Evolutionary conservation across 1,284 basidiomycete species (phyloP).

Genomic region (Marasmius tenuissimus): DNA sequence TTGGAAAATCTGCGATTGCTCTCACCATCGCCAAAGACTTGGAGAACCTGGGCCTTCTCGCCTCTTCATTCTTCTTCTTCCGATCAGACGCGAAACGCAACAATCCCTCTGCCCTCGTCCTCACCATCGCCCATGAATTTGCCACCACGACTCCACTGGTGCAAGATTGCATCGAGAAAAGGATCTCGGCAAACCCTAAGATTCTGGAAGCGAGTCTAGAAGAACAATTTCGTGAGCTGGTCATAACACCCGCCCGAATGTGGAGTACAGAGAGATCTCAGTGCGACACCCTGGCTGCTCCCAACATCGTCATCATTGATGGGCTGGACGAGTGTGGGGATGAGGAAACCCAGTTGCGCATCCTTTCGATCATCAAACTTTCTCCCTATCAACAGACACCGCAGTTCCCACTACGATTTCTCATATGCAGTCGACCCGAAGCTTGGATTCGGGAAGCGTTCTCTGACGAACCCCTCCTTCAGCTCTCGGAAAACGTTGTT

Average conservation of each 20-base stretch:
- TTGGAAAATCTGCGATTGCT: slow-evolving; percentile 19
- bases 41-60: slow-evolving; percentile 3
- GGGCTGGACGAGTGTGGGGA: slow-evolving; percentile 4
- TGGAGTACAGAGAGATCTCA: neutral
- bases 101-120: neutral
- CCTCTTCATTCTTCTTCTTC: slow-evolving; percentile 19
- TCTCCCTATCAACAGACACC: neutral
- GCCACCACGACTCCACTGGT: neutral
- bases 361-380: neutral
- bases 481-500: too few species aligned
- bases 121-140: slow-evolving; percentile 2
- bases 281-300: neutral
- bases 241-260: neutral
- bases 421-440: slow-evolving; percentile 25
- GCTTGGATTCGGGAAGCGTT: slow-evolving; percentile 18
- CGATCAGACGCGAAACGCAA: slow-evolving; percentile 3
- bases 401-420: slow-evolving; percentile 21
- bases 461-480: too few species aligned
- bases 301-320: slow-evolving; percentile 1
- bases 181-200: neutral
- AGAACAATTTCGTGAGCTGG: neutral
- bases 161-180: neutral
- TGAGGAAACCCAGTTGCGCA: neutral
- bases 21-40: slow-evolving; percentile 15
- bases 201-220: slow-evolving; percentile 1